phyloP scores from a whole-genome alignment of 1,284 basidiomycete species.

The Macrocystidia cucumis region DNA sequence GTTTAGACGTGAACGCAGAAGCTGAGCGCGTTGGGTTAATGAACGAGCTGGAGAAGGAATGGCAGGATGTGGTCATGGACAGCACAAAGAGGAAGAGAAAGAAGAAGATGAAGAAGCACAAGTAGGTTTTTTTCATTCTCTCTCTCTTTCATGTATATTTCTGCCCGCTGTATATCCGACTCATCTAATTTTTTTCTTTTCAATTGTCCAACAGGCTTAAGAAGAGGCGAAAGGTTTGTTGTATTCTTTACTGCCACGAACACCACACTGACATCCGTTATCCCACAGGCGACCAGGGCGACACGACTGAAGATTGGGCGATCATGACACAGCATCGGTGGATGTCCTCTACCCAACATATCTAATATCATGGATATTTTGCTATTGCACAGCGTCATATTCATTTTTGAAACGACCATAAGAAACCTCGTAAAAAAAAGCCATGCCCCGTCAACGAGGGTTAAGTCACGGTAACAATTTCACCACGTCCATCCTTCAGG shows the following conservation, averaged over 20 bases:
- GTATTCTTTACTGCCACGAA: neutral
- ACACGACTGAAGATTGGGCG: constrained; percentile 32
- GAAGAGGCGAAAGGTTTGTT: constrained; percentile 51
- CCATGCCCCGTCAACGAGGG: neutral
- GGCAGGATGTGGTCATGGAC: constrained; percentile 60
- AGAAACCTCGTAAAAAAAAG: neutral
- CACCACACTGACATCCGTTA: constrained; percentile 7
- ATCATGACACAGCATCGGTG: constrained; percentile 12
- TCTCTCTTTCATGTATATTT: neutral
- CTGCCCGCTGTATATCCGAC: constrained; percentile 7
- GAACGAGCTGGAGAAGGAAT: constrained; percentile 46
- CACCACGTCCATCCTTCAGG: constrained; percentile 79
- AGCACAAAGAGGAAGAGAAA: constrained; percentile 75
- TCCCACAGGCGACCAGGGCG: constrained; percentile 30
- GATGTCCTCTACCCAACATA: neutral
- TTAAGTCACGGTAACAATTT: constrained; percentile 79
- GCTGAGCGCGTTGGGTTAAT: constrained; percentile 37
- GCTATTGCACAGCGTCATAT: neutral
- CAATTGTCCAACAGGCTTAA: constrained; percentile 32
- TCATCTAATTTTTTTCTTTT: constrained; percentile 5
- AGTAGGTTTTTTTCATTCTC: constrained; percentile 41
- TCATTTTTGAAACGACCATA: constrained; percentile 3
- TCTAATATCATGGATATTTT: neutral
- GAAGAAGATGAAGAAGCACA: constrained; percentile 91
- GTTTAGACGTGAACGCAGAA: constrained; percentile 41